These are phyloP conservation scores for Ogataea parapolymorpha DNA, from an alignment of 805 yeast species.

Conservation along the genomic window DNA sequence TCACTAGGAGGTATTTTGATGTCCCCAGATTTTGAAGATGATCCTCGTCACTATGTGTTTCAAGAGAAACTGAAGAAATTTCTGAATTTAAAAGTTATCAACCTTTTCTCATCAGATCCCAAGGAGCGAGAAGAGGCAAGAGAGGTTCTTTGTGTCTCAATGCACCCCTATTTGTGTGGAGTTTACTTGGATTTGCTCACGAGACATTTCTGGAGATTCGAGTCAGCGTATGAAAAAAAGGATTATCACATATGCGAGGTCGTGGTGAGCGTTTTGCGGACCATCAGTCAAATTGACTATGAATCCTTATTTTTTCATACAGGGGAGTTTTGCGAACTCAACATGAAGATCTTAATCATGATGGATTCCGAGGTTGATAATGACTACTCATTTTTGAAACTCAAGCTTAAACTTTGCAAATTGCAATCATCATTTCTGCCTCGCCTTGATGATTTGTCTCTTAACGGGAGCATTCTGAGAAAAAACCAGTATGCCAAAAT, in stretches of 20 bases:
- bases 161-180: conserved; percentile 45
- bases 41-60: conserved; percentile 27
- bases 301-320: conserved; percentile 27
- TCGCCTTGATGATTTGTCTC: conserved; percentile 27
- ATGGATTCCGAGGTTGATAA: conserved; percentile 21
- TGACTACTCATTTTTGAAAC: conserved; percentile 22
- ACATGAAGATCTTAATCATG: conserved; percentile 20
- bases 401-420: conserved; percentile 32
- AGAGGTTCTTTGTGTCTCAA: conserved; percentile 53
- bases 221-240: conserved; percentile 18
- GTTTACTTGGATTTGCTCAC: conserved; percentile 20
- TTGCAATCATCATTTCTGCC: conserved; percentile 28
- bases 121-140: conserved; percentile 63
- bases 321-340: conserved; percentile 27
- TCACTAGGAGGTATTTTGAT: conserved; percentile 65
- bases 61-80: conserved; percentile 27
- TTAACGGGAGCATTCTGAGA: conserved; percentile 29
- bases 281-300: conserved; percentile 26
- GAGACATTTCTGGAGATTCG: conserved; percentile 25
- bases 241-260: conserved; percentile 30
- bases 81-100: conserved; percentile 22
- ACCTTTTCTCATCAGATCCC: conserved; percentile 25
- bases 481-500: conserved; percentile 33
- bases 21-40: conserved; percentile 25
- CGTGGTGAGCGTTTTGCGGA: conserved; percentile 27